phyloP scores from a whole-genome alignment of 495 filamentous ascomycete genomes.

The Aspergillus asperescens region DNA sequence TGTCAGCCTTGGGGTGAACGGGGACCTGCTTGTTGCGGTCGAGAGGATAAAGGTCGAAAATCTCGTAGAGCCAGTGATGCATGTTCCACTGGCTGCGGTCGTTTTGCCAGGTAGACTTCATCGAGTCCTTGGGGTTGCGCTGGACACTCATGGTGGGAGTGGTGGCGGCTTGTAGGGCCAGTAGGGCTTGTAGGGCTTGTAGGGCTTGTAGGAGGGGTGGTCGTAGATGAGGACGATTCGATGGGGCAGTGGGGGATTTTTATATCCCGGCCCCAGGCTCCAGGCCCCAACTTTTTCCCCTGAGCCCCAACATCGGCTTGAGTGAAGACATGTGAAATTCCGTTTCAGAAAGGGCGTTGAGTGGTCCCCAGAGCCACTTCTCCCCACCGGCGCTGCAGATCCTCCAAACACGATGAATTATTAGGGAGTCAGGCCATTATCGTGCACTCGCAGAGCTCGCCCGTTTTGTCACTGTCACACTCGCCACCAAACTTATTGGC shows the following conservation, averaged over 20 bases:
- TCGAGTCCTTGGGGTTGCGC: constrained; percentile 30
- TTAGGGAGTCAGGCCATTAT: not conserved
- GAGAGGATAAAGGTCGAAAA: constrained; percentile 25
- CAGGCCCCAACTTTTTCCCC: not conserved
- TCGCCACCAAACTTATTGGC: too few relatives aligned
- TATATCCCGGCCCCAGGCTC: too few relatives aligned
- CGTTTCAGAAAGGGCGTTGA: not conserved
- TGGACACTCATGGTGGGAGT: constrained; percentile 14
- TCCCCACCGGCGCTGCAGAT: constrained; percentile 16
- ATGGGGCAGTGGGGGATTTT: not conserved
- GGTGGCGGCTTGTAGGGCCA: not conserved
- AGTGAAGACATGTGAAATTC: constrained; percentile 4
- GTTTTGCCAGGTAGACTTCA: constrained; percentile 36
- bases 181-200: not conserved
- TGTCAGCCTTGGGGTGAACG: constrained; percentile 30
- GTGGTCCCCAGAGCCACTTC: not conserved
- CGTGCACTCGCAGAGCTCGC: not conserved
- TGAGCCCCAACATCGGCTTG: constrained; percentile 4
- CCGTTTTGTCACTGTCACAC: not conserved
- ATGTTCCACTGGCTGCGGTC: constrained; percentile 25
- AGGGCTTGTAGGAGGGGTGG: too few relatives aligned
- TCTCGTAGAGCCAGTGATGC: constrained; percentile 27
- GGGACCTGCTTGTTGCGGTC: constrained; percentile 25
- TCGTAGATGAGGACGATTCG: too few relatives aligned
- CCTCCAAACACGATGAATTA: constrained; percentile 2